phyloP scores from a whole-genome alignment of 2,329 filamentous ascomycete genomes.

The Fusarium sp. region DNA sequence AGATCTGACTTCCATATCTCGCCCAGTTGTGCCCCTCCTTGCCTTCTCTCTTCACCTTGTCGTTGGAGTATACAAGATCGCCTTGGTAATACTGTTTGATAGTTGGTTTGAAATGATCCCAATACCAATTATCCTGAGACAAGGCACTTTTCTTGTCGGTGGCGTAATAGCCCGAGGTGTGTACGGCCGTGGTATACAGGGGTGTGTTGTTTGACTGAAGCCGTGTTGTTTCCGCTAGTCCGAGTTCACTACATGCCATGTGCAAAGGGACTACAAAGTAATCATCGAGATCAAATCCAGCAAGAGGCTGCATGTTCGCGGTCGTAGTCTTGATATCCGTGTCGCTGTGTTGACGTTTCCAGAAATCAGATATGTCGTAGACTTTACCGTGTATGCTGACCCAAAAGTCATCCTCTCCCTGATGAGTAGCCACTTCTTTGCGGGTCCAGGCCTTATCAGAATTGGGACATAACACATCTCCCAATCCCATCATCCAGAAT shows the following conservation, averaged over 20 bases:
- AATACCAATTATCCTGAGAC: slow-evolving; percentile 82
- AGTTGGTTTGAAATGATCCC: slow-evolving; percentile 77
- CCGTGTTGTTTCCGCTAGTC: slow-evolving; percentile 65
- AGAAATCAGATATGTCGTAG: slow-evolving; percentile 94
- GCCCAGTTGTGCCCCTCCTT: slow-evolving; percentile 82
- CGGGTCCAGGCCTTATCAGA: slow-evolving; percentile 89
- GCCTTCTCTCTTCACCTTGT: slow-evolving; percentile 75
- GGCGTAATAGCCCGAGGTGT: slow-evolving; percentile 78
- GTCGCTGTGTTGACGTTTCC: slow-evolving; percentile 87
- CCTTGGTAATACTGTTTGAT: slow-evolving; percentile 93
- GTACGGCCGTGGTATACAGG: slow-evolving; percentile 66
- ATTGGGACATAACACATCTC: slow-evolving; percentile 89
- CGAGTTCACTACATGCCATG: slow-evolving; percentile 81
- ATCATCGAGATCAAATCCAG: slow-evolving; percentile 83
- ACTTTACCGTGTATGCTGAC: slow-evolving; percentile 90
- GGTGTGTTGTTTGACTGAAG: slow-evolving; percentile 78
- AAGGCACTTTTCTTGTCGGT: slow-evolving; percentile 70
- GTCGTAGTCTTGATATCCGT: slow-evolving; percentile 71
- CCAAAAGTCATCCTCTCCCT: slow-evolving; percentile 86
- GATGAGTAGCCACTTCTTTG: slow-evolving; percentile 77
- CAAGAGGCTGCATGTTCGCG: slow-evolving; percentile 81
- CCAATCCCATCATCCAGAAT: slow-evolving; percentile 94
- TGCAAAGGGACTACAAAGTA: slow-evolving; percentile 88
- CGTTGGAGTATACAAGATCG: slow-evolving; percentile 79
- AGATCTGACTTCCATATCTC: slow-evolving; percentile 81